These are phyloP conservation scores for Boechera divaricarpa DNA, from an alignment of 345 rosid genomes.

Conservation along the genomic window DNA sequence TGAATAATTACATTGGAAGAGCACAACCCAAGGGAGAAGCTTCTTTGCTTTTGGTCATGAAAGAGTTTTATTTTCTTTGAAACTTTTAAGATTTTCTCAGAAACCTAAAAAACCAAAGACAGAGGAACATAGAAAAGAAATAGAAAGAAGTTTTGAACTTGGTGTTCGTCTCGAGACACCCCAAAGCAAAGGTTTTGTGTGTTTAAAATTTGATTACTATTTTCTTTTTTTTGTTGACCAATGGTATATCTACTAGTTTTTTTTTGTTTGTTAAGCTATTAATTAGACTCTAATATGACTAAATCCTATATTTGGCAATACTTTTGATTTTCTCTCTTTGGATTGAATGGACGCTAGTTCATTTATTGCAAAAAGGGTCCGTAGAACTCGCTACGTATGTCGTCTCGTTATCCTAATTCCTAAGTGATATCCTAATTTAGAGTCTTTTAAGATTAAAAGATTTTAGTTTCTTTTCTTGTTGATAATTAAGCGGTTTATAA, in stretches of 20 bases:
- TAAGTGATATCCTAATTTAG: too few species aligned
- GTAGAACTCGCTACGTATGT: too few species aligned
- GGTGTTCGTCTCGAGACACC: slow-evolving; percentile 44
- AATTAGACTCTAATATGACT: slow-evolving; percentile 24
- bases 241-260: not conserved
- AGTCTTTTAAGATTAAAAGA: too few species aligned
- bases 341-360: slow-evolving; percentile 16
- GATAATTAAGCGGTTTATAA: too few species aligned
- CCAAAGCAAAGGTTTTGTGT: slow-evolving; percentile 41
- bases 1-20: slow-evolving; percentile 25
- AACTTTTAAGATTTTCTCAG: slow-evolving; percentile 1
- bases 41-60: slow-evolving; percentile 27
- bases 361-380: not conserved
- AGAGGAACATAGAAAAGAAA: slow-evolving; percentile 4
- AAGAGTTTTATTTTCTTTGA: not conserved
- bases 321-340: not conserved
- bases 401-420: too few species aligned
- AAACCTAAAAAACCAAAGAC: not conserved
- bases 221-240: slow-evolving; percentile 28
- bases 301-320: slow-evolving; percentile 32
- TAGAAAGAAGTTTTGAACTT: not conserved
- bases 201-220: slow-evolving; percentile 33
- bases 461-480: too few species aligned
- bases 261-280: slow-evolving; percentile 18
- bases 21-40: slow-evolving; percentile 26